phyloP scores from a whole-genome alignment of 2,329 filamentous ascomycete genomes.

The Aureobasidium sp. region DNA sequence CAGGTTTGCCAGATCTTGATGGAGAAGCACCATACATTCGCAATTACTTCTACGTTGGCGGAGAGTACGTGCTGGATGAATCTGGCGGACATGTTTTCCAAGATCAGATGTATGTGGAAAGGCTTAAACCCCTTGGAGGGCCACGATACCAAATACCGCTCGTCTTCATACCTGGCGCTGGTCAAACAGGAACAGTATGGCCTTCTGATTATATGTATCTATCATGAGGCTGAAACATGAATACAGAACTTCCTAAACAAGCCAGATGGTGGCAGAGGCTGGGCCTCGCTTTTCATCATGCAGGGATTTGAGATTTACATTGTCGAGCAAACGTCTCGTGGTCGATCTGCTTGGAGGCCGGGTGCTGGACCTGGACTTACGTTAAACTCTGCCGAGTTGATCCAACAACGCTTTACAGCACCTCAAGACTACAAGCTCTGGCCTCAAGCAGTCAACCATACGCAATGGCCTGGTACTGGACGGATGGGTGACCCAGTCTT shows the following conservation, averaged over 20 bases:
- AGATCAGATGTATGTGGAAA: constrained; percentile 51
- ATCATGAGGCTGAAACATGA: neutral
- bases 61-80: constrained; percentile 19
- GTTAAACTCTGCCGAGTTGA: constrained; percentile 22
- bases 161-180: constrained; percentile 39
- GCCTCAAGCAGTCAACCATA: constrained; percentile 38
- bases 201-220: neutral
- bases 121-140: constrained; percentile 31
- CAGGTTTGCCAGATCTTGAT: neutral
- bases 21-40: neutral
- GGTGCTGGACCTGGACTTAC: neutral
- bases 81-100: constrained; percentile 18
- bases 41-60: constrained; percentile 22
- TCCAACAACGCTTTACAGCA: constrained; percentile 31
- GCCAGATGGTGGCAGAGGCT: constrained; percentile 41
- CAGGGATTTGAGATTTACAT: constrained; percentile 43
- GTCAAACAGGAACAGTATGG: constrained; percentile 35
- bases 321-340: constrained; percentile 34
- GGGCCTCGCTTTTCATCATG: constrained; percentile 41
- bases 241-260: constrained; percentile 37
- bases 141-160: constrained; percentile 26
- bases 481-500: constrained; percentile 41
- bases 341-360: constrained; percentile 22
- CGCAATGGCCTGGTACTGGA: constrained; percentile 36
- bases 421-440: constrained; percentile 31